Evolutionary conservation across 257 asterid genomes (phyloP), one percentile per base, ranked within the genome.

Genomic region (Verbascum thapsus): DNA sequence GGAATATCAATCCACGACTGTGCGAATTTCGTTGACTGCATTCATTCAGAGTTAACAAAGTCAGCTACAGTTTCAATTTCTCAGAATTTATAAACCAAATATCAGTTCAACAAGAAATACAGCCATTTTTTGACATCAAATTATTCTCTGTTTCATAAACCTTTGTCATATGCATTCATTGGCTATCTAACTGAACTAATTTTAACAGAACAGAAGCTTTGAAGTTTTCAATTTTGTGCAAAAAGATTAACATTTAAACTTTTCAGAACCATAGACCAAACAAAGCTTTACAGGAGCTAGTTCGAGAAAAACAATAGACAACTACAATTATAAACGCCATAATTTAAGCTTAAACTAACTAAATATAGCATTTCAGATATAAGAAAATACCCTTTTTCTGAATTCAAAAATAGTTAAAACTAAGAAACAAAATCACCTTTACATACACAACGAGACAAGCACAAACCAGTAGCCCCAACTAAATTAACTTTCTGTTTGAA

Each of bases 51-150:
- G 17, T 23, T 53, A 13, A 63, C 7, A 56, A 61, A 58, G 58
- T 55, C 77, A 73, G 69, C 64, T 20, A 72, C 35, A 69, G 10
- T 20, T 34, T 13, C 35, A 22, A 68, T 2, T 13, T 41, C 59
- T 12, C 47, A 76, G 17, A 64, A 62, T 3, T 41, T 16, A 51
- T 45, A 63, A 42, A 50, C 3, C 34, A 67, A 61, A 35, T 50
- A n/a, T 61, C 52, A 44, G 56, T 40, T 41, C 41, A 22, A 6
- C 45, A 40, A 59, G 5, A 20, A 19, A 51, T 48, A 65, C 42
- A 7, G 22, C 18, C 4, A 15, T 13, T 38, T 61, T 13, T 56
- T 13, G 8, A 39, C 54, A 44, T 19, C 41, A 43, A 11, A 60
- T 20, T 37, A 34, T 13, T 17, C 49, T 26, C 1, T 10, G 20